Evolutionary conservation across 2,329 filamentous ascomycete species (phyloP), one percentile per base, ranked within the genome.

Genomic region (Aspergillus sojae): DNA sequence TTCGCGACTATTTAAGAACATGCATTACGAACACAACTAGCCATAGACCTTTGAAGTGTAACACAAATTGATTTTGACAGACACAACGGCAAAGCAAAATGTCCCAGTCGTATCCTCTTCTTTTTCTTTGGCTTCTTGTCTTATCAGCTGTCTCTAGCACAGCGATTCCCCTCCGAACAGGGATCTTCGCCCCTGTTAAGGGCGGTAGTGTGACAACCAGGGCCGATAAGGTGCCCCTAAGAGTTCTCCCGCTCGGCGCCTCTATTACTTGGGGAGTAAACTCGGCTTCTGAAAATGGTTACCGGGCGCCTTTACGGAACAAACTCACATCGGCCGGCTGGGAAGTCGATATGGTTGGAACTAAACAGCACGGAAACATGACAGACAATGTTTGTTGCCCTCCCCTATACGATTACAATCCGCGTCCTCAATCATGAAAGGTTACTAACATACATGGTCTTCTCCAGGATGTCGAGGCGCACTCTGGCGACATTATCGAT

Each of bases 231-330:
- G 46, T 30, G 46, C 46, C 30, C 19, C 10, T 54, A n/a, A 34
- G 52, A 19, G 36, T 54, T 10, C 28, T 54, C 19, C 75, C 78
- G 1, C 71, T 80, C 5, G 77, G 78, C 1, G 76, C 78, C 19
- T 79, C 76, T 2, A 79, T 80, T 50, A 80, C 77, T 0, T 66
- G 62, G 19, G 80, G 80, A 3, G 78, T 72, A 41, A 58, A 45
- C 11, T 73, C 72, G 1, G 61, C 59, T 10, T 70, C 70, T 48
- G 74, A 74, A 2, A 81, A 81, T 64, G 79, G 79, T 7, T 82
- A 81, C 61, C 76, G 80, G 10, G 65, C 77, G 53, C 52, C 58
- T 32, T 74, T 83, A 12, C 74, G 74, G 16, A 70, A 79, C 43
- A 62, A 73, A 58, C 72, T 83, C 10, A 67, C 69, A 10, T 68